phyloP scores from a whole-genome alignment of 176 grass and related monocot species.

The Carex pumila region DNA sequence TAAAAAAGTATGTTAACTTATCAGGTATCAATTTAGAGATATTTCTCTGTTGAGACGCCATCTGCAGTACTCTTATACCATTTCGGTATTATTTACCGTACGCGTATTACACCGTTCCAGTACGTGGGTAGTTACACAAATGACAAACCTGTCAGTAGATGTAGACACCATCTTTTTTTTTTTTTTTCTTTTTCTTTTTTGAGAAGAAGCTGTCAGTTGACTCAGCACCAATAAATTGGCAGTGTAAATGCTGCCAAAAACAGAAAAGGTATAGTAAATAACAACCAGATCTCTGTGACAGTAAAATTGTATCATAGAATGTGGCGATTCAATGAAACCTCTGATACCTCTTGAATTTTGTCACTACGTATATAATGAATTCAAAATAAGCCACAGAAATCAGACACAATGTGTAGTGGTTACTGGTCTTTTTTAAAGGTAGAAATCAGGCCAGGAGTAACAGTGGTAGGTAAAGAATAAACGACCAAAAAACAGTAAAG shows the following conservation, averaged over 20 bases:
- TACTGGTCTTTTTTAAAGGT: background rate
- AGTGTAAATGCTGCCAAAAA: conserved; percentile 5
- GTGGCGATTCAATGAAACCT: background rate
- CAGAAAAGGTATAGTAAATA: background rate
- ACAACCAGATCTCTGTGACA: background rate
- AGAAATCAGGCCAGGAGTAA: background rate
- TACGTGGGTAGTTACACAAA: background rate
- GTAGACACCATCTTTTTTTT: background rate
- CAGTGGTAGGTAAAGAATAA: background rate
- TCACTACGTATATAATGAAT: background rate
- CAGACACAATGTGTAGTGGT: background rate
- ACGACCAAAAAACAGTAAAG: background rate
- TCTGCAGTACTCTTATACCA: no score
- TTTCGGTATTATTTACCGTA: no score
- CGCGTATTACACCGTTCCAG: no score
- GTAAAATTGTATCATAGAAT: background rate
- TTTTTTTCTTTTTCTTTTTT: background rate
- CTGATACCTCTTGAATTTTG: background rate
- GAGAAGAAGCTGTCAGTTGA: background rate
- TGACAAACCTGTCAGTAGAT: background rate
- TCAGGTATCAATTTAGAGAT: background rate
- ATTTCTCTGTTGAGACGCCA: no score
- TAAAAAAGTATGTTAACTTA: background rate
- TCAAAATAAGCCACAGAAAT: background rate
- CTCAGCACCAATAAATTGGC: conserved; percentile 5